Evolutionary conservation across 257 asterid genomes (phyloP).

Genomic region (Capsicum chinense): DNA sequence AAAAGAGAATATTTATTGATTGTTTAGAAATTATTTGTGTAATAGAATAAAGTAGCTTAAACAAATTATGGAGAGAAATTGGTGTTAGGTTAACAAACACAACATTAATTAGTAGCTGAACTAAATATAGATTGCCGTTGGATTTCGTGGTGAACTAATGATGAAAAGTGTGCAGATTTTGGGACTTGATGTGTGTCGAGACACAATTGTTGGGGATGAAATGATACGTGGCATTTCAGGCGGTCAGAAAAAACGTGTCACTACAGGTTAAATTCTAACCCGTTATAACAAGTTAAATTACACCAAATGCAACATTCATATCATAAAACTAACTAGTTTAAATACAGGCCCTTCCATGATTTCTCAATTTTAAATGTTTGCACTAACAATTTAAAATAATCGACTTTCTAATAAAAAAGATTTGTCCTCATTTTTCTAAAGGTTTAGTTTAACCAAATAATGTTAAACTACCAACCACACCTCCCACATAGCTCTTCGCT

Average conservation of each 20-base stretch:
- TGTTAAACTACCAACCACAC: slow-evolving; percentile 18
- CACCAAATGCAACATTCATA: too few species aligned
- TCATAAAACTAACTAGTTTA: neutral
- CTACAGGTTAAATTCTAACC: slow-evolving; percentile 49
- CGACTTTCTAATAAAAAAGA: neutral
- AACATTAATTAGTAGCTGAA: neutral
- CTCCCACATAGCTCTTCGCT: neutral
- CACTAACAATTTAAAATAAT: neutral
- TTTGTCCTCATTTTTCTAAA: neutral
- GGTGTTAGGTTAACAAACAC: slow-evolving; percentile 21
- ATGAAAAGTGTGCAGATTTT: slow-evolving; percentile 48
- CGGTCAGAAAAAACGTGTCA: slow-evolving; percentile 68
- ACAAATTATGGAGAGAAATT: neutral
- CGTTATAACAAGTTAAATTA: neutral
- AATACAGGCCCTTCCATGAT: neutral
- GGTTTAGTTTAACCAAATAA: neutral
- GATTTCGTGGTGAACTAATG: neutral
- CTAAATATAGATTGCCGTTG: neutral
- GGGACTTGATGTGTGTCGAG: slow-evolving; percentile 63
- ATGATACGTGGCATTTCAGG: slow-evolving; percentile 78
- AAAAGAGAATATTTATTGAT: neutral
- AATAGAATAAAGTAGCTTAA: neutral
- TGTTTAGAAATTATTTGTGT: neutral
- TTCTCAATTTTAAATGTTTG: neutral
- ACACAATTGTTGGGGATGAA: slow-evolving; percentile 69